phyloP scores from a whole-genome alignment of 305 asterid species.

The Fraxinus dipetala region DNA sequence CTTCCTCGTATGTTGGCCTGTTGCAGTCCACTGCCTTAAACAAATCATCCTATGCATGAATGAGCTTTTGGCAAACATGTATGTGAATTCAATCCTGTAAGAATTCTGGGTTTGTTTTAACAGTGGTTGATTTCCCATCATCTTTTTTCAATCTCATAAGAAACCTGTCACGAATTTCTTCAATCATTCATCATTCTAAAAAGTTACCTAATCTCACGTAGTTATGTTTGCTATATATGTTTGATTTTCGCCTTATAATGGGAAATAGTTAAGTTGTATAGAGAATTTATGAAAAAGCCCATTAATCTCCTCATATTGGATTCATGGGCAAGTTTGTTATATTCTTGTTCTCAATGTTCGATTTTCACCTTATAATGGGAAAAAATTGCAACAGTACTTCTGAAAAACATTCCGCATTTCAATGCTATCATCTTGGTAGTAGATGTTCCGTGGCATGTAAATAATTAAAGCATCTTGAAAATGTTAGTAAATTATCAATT shows the following conservation, averaged over 20 bases:
- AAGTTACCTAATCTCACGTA: too few relatives aligned
- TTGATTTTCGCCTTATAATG: too few relatives aligned
- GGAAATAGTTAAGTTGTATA: too few relatives aligned
- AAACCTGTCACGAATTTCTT: too few relatives aligned
- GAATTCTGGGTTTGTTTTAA: neutral
- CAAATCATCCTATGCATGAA: neutral
- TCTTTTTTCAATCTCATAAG: too few relatives aligned
- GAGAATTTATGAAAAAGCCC: too few relatives aligned
- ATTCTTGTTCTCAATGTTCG: neutral
- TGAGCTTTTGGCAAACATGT: neutral
- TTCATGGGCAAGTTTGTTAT: neutral
- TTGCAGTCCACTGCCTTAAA: conserved; percentile 87
- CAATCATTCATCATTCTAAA: too few relatives aligned
- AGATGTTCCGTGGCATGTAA: neutral
- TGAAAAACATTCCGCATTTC: neutral
- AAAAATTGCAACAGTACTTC: neutral
- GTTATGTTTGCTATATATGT: too few relatives aligned
- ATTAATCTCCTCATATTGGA: neutral
- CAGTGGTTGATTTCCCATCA: neutral
- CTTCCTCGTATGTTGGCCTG: conserved; percentile 90
- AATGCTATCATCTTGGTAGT: neutral
- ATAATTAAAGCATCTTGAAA: neutral
- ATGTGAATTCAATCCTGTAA: neutral
- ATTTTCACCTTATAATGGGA: too few relatives aligned
- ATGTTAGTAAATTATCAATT: neutral